These are phyloP conservation scores for Globisporangium uncinulatum DNA, from an alignment of 352 stramenopile species.

Conservation along the genomic window DNA sequence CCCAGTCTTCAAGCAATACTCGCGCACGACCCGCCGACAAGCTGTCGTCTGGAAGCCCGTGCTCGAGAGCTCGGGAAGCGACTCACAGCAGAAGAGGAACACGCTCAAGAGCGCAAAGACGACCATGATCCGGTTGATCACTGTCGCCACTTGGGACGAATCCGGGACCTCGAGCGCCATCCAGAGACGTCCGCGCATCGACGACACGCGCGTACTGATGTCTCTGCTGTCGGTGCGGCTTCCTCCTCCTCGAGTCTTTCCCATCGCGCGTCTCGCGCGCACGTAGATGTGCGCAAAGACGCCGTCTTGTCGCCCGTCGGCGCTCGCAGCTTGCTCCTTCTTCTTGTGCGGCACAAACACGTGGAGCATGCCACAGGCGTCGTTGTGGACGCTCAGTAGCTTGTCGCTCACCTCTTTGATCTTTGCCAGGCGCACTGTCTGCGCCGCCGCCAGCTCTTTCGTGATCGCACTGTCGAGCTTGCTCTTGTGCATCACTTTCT, in stretches of 20 bases:
- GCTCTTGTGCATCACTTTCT: conserved; percentile 21
- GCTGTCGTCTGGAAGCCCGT: conserved; percentile 34
- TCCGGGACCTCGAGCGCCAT: conserved; percentile 55
- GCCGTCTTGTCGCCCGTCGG: conserved; percentile 14
- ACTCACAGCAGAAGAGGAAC: conserved; percentile 67
- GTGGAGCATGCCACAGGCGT: conserved; percentile 31
- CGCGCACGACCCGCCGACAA: conserved; percentile 41
- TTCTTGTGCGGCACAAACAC: conserved; percentile 55
- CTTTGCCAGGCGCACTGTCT: conserved; percentile 30
- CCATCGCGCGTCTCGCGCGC: conserved; percentile 20
- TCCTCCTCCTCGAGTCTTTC: not conserved
- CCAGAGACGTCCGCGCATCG: conserved; percentile 41
- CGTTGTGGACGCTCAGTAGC: conserved; percentile 32
- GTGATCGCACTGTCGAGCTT: conserved; percentile 14
- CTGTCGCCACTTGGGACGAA: conserved; percentile 34
- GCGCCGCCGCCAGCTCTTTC: conserved; percentile 22
- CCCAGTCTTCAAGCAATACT: conserved; percentile 39
- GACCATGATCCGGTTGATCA: conserved; percentile 61
- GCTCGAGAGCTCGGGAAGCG: conserved; percentile 50
- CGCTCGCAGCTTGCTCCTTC: conserved; percentile 2
- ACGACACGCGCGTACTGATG: conserved; percentile 15
- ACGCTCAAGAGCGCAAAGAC: conserved; percentile 49
- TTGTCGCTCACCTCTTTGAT: conserved; percentile 39
- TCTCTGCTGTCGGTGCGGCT: conserved; percentile 5
- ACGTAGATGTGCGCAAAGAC: conserved; percentile 44